Conservation (phyloP, 306 rosid genomes). For the Fagus crenata region DNA sequence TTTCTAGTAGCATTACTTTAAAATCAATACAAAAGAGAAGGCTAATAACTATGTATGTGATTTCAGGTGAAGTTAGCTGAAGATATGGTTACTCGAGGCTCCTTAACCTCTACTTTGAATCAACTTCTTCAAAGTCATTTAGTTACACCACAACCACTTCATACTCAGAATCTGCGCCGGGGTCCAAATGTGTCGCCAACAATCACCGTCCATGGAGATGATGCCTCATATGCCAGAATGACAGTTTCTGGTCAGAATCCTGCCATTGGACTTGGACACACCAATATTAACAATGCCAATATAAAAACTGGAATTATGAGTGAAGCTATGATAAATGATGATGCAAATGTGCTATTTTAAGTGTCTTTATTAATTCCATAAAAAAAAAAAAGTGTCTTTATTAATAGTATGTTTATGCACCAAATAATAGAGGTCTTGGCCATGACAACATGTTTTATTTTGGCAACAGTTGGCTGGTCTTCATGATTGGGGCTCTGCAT, state of each 20-base stretch:
- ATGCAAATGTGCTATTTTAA: slow-evolving; percentile 39
- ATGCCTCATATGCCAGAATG: slow-evolving; percentile 42
- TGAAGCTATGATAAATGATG: slow-evolving; percentile 48
- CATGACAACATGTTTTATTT: neutral
- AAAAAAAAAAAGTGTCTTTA: neutral
- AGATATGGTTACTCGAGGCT: slow-evolving; percentile 78
- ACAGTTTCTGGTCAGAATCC: slow-evolving; percentile 51
- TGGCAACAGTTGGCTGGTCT: neutral
- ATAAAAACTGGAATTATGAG: slow-evolving; percentile 45
- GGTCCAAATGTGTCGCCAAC: slow-evolving; percentile 61
- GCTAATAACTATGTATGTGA: neutral
- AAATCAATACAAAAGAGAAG: neutral
- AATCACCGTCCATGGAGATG: slow-evolving; percentile 55
- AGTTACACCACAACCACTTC: slow-evolving; percentile 45
- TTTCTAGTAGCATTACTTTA: neutral
- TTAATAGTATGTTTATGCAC: neutral
- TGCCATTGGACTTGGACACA: slow-evolving; percentile 39
- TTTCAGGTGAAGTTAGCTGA: slow-evolving; percentile 91
- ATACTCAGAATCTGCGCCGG: slow-evolving; percentile 25
- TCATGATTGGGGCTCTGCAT: neutral
- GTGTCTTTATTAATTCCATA: neutral
- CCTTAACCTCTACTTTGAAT: slow-evolving; percentile 49
- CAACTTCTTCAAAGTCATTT: slow-evolving; percentile 62
- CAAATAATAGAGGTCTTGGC: neutral
- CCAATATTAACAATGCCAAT: slow-evolving; percentile 31